phyloP scores from a whole-genome alignment of 129 eudicot species.

The Tagetes erecta region DNA sequence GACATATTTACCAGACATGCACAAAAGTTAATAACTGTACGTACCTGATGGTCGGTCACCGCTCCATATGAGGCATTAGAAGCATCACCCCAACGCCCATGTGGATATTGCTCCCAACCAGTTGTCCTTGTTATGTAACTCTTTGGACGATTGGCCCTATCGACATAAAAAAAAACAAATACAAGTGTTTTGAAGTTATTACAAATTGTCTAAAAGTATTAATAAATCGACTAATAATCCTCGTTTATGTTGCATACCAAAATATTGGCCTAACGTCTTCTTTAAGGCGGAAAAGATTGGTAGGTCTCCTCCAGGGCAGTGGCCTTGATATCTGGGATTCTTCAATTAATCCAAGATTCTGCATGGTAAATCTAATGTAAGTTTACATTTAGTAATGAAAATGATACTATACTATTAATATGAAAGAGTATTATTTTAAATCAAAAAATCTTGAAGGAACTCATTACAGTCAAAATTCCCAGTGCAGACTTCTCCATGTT shows the following conservation, averaged over 20 bases:
- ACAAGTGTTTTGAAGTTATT: background rate
- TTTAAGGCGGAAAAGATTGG: slow-evolving; percentile 76
- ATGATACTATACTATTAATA: background rate
- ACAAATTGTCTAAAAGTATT: slow-evolving; percentile 1
- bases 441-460: slow-evolving; percentile 8
- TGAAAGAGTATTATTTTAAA: slow-evolving; percentile 15
- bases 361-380: slow-evolving; percentile 24
- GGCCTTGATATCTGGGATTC: slow-evolving; percentile 87
- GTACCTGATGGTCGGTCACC: slow-evolving; percentile 85
- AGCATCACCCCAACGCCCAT: slow-evolving; percentile 96
- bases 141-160: slow-evolving; percentile 98
- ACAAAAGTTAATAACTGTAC: slow-evolving; percentile 1
- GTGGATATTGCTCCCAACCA: slow-evolving; percentile 94
- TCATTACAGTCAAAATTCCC: slow-evolving; percentile 74
- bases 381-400: slow-evolving; percentile 17
- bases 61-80: slow-evolving; percentile 91
- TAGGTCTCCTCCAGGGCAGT: slow-evolving; percentile 93
- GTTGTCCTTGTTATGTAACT: slow-evolving; percentile 85
- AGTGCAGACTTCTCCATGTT: slow-evolving; percentile 98
- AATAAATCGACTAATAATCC: background rate
- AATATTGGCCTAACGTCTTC: slow-evolving; percentile 95
- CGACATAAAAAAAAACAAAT: slow-evolving; percentile 8
- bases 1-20: background rate
- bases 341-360: slow-evolving; percentile 96
- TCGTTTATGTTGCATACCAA: slow-evolving; percentile 54